Evolutionary conservation across 192 early-diverging fungal species (phyloP).

Genomic region (Coemansia sp.): DNA sequence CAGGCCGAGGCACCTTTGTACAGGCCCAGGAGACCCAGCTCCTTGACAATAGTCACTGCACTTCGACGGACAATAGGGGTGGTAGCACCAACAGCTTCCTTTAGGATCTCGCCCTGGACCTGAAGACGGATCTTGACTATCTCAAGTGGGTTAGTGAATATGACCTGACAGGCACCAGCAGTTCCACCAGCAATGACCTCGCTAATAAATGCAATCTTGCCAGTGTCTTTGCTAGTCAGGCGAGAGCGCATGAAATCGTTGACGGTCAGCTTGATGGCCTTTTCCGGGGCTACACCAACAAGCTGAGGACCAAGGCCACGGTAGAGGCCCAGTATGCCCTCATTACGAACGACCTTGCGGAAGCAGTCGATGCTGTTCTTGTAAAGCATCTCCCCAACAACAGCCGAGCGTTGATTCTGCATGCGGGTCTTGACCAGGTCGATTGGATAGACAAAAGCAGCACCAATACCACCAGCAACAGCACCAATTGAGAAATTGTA

Average conservation of each 20-base stretch:
- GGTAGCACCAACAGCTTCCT: constrained; percentile 39
- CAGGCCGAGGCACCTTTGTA: constrained; percentile 95
- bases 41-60: constrained; percentile 84
- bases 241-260: constrained; percentile 85
- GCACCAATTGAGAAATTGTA: constrained; percentile 82
- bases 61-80: constrained; percentile 58
- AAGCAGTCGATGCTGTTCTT: constrained; percentile 97
- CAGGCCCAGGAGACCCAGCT: constrained; percentile 87
- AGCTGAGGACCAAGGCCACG: constrained; percentile 91
- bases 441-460: constrained; percentile 93
- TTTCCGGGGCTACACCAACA: constrained; percentile 94
- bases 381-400: constrained; percentile 89
- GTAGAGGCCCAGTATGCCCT: constrained; percentile 88
- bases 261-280: constrained; percentile 97
- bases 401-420: constrained; percentile 93
- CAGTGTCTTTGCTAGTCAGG: constrained; percentile 65
- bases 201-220: constrained; percentile 69
- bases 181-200: constrained; percentile 85
- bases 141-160: constrained; percentile 97
- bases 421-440: constrained; percentile 98
- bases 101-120: constrained; percentile 72
- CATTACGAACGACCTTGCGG: constrained; percentile 88
- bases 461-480: constrained; percentile 91
- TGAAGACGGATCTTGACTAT: constrained; percentile 99
- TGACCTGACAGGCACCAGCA: constrained; percentile 84